A percentile compares a stretch with the other conserved stretches of the same genome.
phyloP scores from a whole-genome alignment of 768 basidiomycete species.

The Suillus cothurnatus region DNA sequence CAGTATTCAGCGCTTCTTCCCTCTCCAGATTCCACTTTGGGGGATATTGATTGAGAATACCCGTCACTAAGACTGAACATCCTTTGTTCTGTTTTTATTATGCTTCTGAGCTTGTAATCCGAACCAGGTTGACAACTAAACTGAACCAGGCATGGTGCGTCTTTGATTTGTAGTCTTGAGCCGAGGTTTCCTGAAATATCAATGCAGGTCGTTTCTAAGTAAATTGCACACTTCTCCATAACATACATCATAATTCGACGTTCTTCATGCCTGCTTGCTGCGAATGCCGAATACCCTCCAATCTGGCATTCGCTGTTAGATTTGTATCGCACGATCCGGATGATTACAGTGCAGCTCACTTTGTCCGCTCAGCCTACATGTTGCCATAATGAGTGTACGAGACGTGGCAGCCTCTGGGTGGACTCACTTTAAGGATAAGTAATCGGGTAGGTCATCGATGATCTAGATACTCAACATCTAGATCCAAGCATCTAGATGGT shows the following conservation, averaged over 20 bases:
- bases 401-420: not conserved
- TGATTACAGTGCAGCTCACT: not conserved
- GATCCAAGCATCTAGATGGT: conserved; percentile 1
- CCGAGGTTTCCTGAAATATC: not conserved
- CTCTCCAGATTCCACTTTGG: not conserved
- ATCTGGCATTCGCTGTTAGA: not conserved
- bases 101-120: not conserved
- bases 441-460: not conserved
- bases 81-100: not conserved
- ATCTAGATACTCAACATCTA: not conserved
- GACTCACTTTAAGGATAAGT: not conserved
- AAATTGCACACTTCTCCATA: not conserved
- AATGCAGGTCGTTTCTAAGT: not conserved
- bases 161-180: not conserved
- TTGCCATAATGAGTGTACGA: not conserved
- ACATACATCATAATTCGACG: not conserved
- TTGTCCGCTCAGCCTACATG: not conserved
- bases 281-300: not conserved
- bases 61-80: not conserved
- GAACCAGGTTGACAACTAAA: not conserved
- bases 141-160: not conserved
- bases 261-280: not conserved
- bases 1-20: not conserved
- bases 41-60: not conserved
- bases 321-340: not conserved